Percentiles rank a stretch among this genome's conserved stretches.
These are phyloP conservation scores for Terana coerulea DNA, from an alignment of 768 basidiomycete species.

Conservation along the genomic window DNA sequence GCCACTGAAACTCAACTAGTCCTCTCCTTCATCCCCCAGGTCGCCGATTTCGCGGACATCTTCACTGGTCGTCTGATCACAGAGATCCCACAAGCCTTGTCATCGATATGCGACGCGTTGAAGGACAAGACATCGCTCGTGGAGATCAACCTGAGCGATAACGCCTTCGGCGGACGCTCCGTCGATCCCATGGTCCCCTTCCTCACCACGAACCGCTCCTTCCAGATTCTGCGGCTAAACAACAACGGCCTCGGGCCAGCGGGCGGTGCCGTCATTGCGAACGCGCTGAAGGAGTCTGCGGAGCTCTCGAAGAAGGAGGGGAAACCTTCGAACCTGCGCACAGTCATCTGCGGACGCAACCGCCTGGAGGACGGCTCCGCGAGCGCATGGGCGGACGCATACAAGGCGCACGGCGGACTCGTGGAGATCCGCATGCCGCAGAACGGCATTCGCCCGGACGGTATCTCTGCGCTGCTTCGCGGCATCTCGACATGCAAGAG, in stretches of 20 bases:
- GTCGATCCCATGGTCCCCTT: constrained; percentile 92
- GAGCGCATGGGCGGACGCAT: constrained; percentile 79
- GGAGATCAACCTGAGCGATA: constrained; percentile 90
- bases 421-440: constrained; percentile 92
- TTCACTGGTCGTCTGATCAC: constrained; percentile 95
- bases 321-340: constrained; percentile 65
- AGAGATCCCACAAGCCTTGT: constrained; percentile 89
- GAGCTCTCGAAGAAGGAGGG: constrained; percentile 61
- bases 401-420: constrained; percentile 77
- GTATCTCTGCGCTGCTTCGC: constrained; percentile 71
- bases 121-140: constrained; percentile 74
- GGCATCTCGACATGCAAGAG: constrained; percentile 67
- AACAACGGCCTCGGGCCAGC: constrained; percentile 96
- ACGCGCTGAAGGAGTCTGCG: constrained; percentile 78
- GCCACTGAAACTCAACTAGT: constrained; percentile 3
- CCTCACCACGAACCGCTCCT: constrained; percentile 75
- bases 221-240: constrained; percentile 85
- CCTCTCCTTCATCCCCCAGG: constrained; percentile 38
- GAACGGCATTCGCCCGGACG: constrained; percentile 94
- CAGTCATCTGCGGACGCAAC: constrained; percentile 91
- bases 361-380: constrained; percentile 93
- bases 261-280: constrained; percentile 82
- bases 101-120: constrained; percentile 85
- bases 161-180: constrained; percentile 94
- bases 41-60: constrained; percentile 96